Conservation (phyloP, 1,139 yeast species). For the Saccharomyces hybrid region DNA sequence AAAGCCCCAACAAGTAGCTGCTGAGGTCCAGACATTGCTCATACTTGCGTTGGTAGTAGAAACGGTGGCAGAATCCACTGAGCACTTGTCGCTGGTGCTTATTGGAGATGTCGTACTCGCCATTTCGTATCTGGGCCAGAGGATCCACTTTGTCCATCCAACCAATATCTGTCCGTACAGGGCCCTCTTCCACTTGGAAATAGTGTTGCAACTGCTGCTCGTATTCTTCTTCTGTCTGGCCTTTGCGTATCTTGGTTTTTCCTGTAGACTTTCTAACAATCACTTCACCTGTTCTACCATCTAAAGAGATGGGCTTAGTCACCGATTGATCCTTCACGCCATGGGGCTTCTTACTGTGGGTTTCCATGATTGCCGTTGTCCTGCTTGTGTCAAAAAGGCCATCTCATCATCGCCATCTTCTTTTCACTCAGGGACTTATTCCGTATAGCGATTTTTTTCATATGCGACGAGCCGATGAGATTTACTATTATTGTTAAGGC, state of each 20-base stretch:
- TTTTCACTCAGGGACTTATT: too few species aligned
- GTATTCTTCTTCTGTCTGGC: conserved; percentile 52
- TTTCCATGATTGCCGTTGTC: too few species aligned
- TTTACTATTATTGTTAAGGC: too few species aligned
- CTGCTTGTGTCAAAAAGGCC: too few species aligned
- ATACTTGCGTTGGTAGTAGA: conserved; percentile 45
- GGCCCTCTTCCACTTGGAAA: conserved; percentile 38
- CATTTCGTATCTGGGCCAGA: conserved; percentile 3
- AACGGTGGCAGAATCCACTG: conserved; percentile 34
- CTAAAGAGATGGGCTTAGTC: conserved; percentile 20
- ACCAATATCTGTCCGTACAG: conserved; percentile 40
- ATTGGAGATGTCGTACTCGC: conserved; percentile 12
- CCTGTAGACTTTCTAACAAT: conserved; percentile 37
- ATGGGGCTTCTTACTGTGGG: background rate
- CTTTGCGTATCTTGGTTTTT: conserved; percentile 40
- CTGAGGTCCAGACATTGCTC: conserved; percentile 39
- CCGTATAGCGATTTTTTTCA: too few species aligned
- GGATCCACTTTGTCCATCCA: conserved; percentile 37
- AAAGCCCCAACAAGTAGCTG: conserved; percentile 28
- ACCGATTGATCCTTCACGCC: conserved; percentile 15
- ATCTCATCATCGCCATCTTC: too few species aligned
- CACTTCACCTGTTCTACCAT: conserved; percentile 30
- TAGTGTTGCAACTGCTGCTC: conserved; percentile 41
- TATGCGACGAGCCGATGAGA: background rate
- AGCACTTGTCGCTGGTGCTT: conserved; percentile 30